Evolutionary conservation across 73 alveolate genomes (phyloP).

Genomic region (Uronychia setigera): DNA sequence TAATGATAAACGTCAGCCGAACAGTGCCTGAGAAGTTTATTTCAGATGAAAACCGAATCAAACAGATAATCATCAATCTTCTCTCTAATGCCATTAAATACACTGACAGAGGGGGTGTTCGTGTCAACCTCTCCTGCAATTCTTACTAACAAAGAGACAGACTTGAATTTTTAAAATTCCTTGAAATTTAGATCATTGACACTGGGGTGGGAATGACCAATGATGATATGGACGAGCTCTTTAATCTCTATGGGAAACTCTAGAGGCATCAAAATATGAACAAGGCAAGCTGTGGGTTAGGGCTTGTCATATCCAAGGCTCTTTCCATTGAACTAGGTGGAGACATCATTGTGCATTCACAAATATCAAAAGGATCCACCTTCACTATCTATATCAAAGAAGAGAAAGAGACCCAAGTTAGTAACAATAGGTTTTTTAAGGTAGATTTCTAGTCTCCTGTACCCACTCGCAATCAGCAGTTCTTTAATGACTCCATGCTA

Average conservation of each 20-base stretch:
- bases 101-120: conserved; percentile 56
- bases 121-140: too few relatives aligned
- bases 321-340: conserved; percentile 41
- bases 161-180: neutral
- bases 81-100: conserved; percentile 60
- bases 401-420: neutral
- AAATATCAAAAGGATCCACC: conserved; percentile 10
- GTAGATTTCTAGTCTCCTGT: neutral
- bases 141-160: neutral
- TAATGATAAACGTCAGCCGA: neutral
- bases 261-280: conserved; percentile 7
- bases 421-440: neutral
- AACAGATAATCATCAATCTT: conserved; percentile 52
- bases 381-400: conserved; percentile 7
- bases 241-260: conserved; percentile 19
- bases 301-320: conserved; percentile 24
- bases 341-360: conserved; percentile 15
- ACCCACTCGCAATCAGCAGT: neutral
- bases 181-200: conserved; percentile 24
- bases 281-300: conserved; percentile 44
- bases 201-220: conserved; percentile 45
- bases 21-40: neutral
- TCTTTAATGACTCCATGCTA: neutral
- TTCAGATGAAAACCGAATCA: conserved; percentile 37
- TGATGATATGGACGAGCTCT: conserved; percentile 11